phyloP scores from a whole-genome alignment of 805 yeast genomes.

The Wickerhamiella kazuoi region DNA sequence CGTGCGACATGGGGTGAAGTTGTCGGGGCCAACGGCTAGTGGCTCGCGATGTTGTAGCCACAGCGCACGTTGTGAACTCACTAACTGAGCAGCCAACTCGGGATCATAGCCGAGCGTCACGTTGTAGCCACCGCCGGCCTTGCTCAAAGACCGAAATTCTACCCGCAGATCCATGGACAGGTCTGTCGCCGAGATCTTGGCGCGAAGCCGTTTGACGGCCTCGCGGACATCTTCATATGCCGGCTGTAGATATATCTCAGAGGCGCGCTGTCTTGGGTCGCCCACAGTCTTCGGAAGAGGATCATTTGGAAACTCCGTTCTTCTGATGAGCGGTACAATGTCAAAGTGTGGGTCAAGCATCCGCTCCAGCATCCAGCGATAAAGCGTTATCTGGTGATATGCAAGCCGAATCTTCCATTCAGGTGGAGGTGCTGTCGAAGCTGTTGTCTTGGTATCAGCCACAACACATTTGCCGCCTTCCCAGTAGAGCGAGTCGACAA shows the following conservation, averaged over 20 bases:
- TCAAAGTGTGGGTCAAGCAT: constrained; percentile 3
- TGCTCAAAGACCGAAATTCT: neutral
- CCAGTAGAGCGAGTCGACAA: constrained; percentile 14
- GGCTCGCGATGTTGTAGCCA: neutral
- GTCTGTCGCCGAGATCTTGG: neutral
- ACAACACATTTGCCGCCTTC: constrained; percentile 9
- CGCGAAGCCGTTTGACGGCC: no score
- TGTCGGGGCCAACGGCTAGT: neutral
- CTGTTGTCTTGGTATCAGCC: constrained; percentile 18
- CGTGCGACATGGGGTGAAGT: neutral
- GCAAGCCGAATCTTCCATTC: constrained; percentile 15
- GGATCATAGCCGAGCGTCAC: neutral
- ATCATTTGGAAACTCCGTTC: no score
- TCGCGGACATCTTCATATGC: no score
- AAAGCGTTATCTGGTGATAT: constrained; percentile 19
- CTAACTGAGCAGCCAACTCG: neutral
- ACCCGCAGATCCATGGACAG: neutral
- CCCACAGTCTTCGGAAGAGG: no score
- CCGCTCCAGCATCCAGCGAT: constrained; percentile 12
- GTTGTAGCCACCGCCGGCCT: neutral
- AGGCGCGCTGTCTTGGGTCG: no score
- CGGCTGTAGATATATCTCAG: no score
- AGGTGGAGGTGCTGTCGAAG: neutral
- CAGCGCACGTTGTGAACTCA: neutral
- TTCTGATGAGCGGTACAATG: neutral